Conservation (phyloP, 1,284 basidiomycete species). For the Ceratobasidium sp. region DNA sequence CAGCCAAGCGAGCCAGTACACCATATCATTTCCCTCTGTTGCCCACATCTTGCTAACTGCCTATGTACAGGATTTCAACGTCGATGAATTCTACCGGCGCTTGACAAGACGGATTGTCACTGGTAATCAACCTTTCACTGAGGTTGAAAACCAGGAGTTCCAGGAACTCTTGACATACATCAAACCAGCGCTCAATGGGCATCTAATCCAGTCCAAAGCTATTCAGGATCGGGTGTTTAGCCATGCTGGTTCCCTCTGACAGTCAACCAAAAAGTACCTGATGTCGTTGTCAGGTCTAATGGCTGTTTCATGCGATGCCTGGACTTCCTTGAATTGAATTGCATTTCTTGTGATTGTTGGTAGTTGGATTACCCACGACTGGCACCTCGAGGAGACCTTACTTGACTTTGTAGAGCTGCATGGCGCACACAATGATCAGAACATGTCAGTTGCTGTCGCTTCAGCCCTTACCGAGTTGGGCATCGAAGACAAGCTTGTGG, state of each 20-base stretch:
- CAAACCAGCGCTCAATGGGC: background rate
- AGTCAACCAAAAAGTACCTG: background rate
- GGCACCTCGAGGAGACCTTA: conserved; percentile 30
- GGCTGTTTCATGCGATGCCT: conserved; percentile 40
- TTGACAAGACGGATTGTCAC: conserved; percentile 1
- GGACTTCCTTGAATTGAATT: conserved; percentile 39
- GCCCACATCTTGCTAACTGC: too few relatives aligned
- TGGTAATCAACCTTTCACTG: background rate
- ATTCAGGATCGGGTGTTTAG: background rate
- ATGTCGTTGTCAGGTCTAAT: conserved; percentile 13
- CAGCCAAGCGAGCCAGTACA: too few relatives aligned
- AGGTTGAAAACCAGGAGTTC: conserved; percentile 15
- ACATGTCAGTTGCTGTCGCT: conserved; percentile 23
- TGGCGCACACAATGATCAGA: conserved; percentile 31
- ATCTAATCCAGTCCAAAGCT: background rate
- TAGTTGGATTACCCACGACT: conserved; percentile 41
- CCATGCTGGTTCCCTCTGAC: background rate
- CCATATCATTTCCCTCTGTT: too few relatives aligned
- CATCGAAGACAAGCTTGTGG: conserved; percentile 2
- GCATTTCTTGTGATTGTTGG: conserved; percentile 39
- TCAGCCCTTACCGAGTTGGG: conserved; percentile 12
- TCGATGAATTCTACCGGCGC: background rate
- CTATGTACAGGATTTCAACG: background rate
- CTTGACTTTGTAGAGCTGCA: conserved; percentile 38
- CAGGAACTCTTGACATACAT: background rate